Evolutionary conservation across 805 yeast genomes (phyloP).

Genomic region (Saccharomycopsis synnaedendra): DNA sequence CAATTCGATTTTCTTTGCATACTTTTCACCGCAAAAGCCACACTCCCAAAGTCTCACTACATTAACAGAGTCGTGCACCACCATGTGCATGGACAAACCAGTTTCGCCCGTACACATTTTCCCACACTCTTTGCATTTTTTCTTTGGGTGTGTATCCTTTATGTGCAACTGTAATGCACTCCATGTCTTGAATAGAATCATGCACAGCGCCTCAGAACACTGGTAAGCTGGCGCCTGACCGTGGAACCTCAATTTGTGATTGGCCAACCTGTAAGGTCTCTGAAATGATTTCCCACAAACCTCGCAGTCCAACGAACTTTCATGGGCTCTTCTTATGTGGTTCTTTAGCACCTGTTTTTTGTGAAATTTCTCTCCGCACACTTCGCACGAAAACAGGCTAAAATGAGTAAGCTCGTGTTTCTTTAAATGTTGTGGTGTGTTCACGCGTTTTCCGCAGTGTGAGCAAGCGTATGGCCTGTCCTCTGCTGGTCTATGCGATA

Average conservation of each 20-base stretch:
- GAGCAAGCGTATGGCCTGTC: slow-evolving; percentile 66
- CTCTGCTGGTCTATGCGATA: slow-evolving; percentile 41
- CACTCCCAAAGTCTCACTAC: slow-evolving; percentile 61
- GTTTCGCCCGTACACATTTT: slow-evolving; percentile 62
- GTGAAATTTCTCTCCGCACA: slow-evolving; percentile 57
- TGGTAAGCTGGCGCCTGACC: slow-evolving; percentile 41
- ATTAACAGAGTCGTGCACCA: slow-evolving; percentile 45
- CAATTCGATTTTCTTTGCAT: slow-evolving; percentile 46
- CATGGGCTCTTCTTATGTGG: slow-evolving; percentile 57
- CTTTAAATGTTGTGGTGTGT: slow-evolving; percentile 66
- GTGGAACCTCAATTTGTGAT: slow-evolving; percentile 60
- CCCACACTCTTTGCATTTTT: slow-evolving; percentile 53
- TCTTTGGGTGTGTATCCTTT: slow-evolving; percentile 61
- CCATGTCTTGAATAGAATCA: slow-evolving; percentile 54
- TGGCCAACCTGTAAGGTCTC: slow-evolving; percentile 52
- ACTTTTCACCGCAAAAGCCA: slow-evolving; percentile 36
- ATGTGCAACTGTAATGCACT: slow-evolving; percentile 61
- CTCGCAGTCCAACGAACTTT: slow-evolving; percentile 33
- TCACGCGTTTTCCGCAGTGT: slow-evolving; percentile 73
- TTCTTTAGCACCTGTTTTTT: slow-evolving; percentile 68
- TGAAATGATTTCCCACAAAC: slow-evolving; percentile 55
- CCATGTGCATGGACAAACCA: slow-evolving; percentile 66
- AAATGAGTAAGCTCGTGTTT: slow-evolving; percentile 81
- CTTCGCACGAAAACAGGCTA: slow-evolving; percentile 52
- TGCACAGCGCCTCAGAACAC: slow-evolving; percentile 56